Evolutionary conservation across 495 filamentous ascomycete species (phyloP), one percentile per base, ranked within the genome.

Genomic region (Sporormia fimetaria): DNA sequence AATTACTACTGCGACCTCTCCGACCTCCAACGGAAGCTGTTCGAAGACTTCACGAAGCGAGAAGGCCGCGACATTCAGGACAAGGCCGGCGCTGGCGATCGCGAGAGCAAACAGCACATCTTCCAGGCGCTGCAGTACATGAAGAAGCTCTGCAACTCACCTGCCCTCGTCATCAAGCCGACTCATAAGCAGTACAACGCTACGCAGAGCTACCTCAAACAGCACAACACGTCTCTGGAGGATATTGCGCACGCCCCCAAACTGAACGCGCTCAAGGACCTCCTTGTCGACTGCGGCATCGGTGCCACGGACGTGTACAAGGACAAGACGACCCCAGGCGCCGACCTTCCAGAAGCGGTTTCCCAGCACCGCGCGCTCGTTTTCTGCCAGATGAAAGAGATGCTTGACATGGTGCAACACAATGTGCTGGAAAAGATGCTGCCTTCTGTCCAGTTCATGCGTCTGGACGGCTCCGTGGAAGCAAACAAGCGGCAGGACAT

Each of bases 1-100:
- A 98, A 98, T 60, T 98, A 98, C 67, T 98, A 98, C 67, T 98
- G 90, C 60, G 90, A 98, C 59, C 86, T 94, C 20, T 93, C 84
- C 61, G 90, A 95, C 21, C 67, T 98, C 18, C 90, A 98, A 60
- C 83, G 78, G 65, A 87, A 80, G 60, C 74, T 98, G 2, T 96
- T 95, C 53, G 90, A 96, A 30, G 87, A 94, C 57, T 96, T 98
- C 65, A 80, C 75, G 18, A 90, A 86, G 71, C 87, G 83, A 51
- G 87, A 96, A 57, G 76, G 85, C 49, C 87, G 83, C 56, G 75
- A 80, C 27, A 69, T 98, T 20, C 69, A 74, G 9, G 74, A 84
- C 17, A 81, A 86, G 54, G 82, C 87, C 17, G 76, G 80, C 33
- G 73, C 71, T 26, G 68, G 68, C 23, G 87, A 94, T 50, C 90